A percentile compares a stretch with the other conserved stretches of the same genome.
Evolutionary conservation across 2,329 filamentous ascomycete species (phyloP).

Genomic region (Penicillium nordicum): DNA sequence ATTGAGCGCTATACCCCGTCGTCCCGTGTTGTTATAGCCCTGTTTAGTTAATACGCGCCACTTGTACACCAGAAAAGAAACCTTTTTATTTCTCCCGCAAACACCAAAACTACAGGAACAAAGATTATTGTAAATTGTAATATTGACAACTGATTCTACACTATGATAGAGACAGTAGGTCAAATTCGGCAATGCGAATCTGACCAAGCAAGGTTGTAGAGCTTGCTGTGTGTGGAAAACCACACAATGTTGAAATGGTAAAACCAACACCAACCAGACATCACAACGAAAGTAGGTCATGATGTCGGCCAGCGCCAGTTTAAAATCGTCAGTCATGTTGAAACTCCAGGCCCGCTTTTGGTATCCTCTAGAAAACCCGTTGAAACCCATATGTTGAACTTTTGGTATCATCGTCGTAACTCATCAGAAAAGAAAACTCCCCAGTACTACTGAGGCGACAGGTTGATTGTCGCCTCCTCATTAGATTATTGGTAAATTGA

Average conservation of each 20-base stretch:
- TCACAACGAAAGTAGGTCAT: slow-evolving; percentile 13
- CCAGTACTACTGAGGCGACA: slow-evolving; percentile 32
- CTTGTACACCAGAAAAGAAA: not conserved
- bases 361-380: slow-evolving; percentile 37
- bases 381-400: slow-evolving; percentile 43
- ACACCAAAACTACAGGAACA: not conserved
- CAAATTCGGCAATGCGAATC: slow-evolving; percentile 26
- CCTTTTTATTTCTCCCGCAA: not conserved
- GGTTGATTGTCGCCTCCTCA: slow-evolving; percentile 38
- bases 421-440: slow-evolving; percentile 34
- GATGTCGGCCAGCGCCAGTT: slow-evolving; percentile 42
- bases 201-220: slow-evolving; percentile 20
- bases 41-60: not conserved
- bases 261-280: slow-evolving; percentile 20
- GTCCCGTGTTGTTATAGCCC: not conserved
- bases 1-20: no score
- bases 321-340: slow-evolving; percentile 49
- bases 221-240: slow-evolving; percentile 13
- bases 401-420: slow-evolving; percentile 44
- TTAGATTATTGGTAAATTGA: slow-evolving; percentile 19
- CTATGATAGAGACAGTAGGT: slow-evolving; percentile 20
- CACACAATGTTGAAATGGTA: slow-evolving; percentile 39
- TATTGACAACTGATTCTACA: slow-evolving; percentile 26
- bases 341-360: slow-evolving; percentile 38
- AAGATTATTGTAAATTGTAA: slow-evolving; percentile 5